Percentiles rank a stretch among this genome's conserved stretches.
phyloP scores from a whole-genome alignment of 371 early-diverging fungal species.

The Mortierella sp. region DNA sequence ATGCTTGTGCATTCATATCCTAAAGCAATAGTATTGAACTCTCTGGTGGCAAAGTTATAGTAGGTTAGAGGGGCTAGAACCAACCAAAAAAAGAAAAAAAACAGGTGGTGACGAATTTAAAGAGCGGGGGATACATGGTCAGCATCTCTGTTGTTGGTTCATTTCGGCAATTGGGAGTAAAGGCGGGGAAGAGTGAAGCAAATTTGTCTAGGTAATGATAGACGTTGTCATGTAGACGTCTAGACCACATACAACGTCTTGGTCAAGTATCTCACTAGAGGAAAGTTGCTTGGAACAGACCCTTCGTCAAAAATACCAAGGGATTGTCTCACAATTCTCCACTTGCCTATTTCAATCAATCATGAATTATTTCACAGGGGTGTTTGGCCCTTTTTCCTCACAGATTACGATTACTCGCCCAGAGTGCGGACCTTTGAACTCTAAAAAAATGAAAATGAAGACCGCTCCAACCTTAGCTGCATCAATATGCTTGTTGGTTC shows the following conservation, averaged over 20 bases:
- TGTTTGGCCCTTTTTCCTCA: slow-evolving; percentile 1
- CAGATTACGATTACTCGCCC: background rate
- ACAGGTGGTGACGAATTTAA: background rate
- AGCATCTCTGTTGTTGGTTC: too few relatives aligned
- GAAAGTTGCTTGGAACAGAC: too few relatives aligned
- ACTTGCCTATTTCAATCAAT: background rate
- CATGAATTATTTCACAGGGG: background rate
- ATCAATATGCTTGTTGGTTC: background rate
- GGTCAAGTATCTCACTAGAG: background rate
- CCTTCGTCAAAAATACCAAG: too few relatives aligned
- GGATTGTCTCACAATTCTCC: background rate
- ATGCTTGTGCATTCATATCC: background rate
- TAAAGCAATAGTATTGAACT: background rate
- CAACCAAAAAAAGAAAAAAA: background rate
- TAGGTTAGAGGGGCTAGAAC: background rate
- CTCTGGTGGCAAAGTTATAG: background rate
- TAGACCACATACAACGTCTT: background rate
- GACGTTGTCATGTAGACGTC: background rate
- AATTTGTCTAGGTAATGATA: background rate
- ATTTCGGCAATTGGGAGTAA: background rate
- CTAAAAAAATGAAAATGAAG: background rate
- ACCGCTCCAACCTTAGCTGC: background rate
- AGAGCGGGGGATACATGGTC: too few relatives aligned
- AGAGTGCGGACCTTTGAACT: slow-evolving; percentile 1
- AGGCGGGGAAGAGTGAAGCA: background rate